A percentile compares a stretch with the other conserved stretches of the same genome.
phyloP scores from a whole-genome alignment of 805 yeast genomes.

The Candida cerambycidarum region DNA sequence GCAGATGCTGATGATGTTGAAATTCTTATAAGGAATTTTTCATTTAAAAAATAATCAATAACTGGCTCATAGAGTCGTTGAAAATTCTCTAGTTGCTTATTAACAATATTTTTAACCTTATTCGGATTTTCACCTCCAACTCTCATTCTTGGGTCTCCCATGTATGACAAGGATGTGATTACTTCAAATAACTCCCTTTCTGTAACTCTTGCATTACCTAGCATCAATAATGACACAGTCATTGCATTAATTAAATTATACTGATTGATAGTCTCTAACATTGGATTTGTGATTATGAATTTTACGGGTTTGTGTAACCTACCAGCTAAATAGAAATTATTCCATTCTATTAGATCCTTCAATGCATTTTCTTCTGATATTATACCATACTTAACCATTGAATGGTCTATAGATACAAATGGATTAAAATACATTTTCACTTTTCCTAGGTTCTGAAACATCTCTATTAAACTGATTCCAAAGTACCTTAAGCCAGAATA shows the following conservation, averaged over 20 bases:
- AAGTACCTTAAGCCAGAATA: slow-evolving; percentile 67
- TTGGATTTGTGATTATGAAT: slow-evolving; percentile 29
- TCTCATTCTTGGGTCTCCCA: slow-evolving; percentile 86
- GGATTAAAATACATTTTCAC: slow-evolving; percentile 91
- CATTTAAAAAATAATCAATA: slow-evolving; percentile 1
- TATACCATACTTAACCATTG: slow-evolving; percentile 80
- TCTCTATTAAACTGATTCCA: slow-evolving; percentile 47
- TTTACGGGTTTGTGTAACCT: slow-evolving; percentile 93
- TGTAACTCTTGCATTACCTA: slow-evolving; percentile 41
- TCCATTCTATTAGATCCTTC: slow-evolving; percentile 81
- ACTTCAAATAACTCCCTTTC: slow-evolving; percentile 70
- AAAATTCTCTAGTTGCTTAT: slow-evolving; percentile 69
- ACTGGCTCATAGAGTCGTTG: slow-evolving; percentile 72
- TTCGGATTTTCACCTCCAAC: slow-evolving; percentile 91
- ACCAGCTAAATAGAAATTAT: slow-evolving; percentile 84
- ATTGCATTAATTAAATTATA: slow-evolving; percentile 77
- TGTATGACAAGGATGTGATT: slow-evolving; percentile 77
- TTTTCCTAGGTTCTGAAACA: slow-evolving; percentile 13
- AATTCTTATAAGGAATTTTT: not conserved
- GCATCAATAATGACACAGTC: slow-evolving; percentile 58
- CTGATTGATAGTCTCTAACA: slow-evolving; percentile 50
- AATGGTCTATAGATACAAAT: slow-evolving; percentile 56
- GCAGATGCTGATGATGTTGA: not conserved
- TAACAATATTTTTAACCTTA: slow-evolving; percentile 82
- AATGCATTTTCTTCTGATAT: slow-evolving; percentile 61